Conservation (phyloP, 306 rosid species). For the Casuarina glauca region DNA sequence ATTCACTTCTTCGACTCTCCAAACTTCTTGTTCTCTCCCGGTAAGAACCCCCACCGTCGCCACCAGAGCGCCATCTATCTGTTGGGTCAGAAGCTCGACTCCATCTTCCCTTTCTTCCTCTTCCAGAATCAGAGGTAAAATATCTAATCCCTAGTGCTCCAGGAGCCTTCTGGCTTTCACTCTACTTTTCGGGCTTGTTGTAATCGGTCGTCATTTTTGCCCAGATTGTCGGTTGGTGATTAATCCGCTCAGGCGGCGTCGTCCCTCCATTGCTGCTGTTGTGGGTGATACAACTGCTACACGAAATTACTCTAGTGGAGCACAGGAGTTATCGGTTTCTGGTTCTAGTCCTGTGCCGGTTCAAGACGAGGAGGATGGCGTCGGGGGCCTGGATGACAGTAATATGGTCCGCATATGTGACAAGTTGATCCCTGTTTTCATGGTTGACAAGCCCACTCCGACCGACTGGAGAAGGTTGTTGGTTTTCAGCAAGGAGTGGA, state of each 20-base stretch:
- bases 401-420: conserved; percentile 64
- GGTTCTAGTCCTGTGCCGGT: conserved; percentile 20
- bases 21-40: conserved; percentile 29
- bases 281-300: conserved; percentile 30
- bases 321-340: conserved; percentile 22
- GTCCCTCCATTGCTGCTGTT: conserved; percentile 38
- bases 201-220: conserved; percentile 18
- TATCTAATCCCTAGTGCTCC: not conserved
- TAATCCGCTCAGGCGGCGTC: conserved; percentile 29
- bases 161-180: not conserved
- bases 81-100: conserved; percentile 20
- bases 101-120: conserved; percentile 15
- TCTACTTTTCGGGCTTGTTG: not conserved
- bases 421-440: conserved; percentile 84
- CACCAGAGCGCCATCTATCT: conserved; percentile 6
- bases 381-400: conserved; percentile 44
- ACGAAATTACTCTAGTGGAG: conserved; percentile 28
- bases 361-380: conserved; percentile 29
- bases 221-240: conserved; percentile 39
- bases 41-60: conserved; percentile 27
- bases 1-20: conserved; percentile 37
- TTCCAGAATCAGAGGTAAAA: conserved; percentile 42
- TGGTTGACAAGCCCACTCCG: conserved; percentile 86
- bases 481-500: conserved; percentile 86
- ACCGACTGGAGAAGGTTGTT: conserved; percentile 83